Conservation (phyloP, 1,284 basidiomycete species). For the Tetrapyrgos nigripes region DNA sequence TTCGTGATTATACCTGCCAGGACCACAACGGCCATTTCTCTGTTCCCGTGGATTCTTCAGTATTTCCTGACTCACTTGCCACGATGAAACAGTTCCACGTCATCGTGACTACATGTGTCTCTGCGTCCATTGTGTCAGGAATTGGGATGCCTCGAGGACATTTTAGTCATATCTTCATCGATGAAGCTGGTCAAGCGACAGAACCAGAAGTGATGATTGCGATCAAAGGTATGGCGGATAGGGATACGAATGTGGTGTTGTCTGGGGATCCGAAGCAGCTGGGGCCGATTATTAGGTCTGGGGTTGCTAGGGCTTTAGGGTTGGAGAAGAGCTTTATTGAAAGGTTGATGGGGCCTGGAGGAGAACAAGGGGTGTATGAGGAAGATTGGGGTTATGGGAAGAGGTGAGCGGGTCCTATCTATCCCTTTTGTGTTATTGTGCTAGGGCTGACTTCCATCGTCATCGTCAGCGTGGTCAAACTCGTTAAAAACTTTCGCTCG, state of each 20-base stretch:
- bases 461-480: slow-evolving; percentile 49
- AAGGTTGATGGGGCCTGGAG: slow-evolving; percentile 64
- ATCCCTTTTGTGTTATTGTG: too few relatives aligned
- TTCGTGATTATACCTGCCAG: slow-evolving; percentile 49
- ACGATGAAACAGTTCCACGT: slow-evolving; percentile 55
- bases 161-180: slow-evolving; percentile 68
- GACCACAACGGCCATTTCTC: slow-evolving; percentile 50
- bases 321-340: slow-evolving; percentile 63
- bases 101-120: slow-evolving; percentile 67
- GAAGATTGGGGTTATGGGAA: slow-evolving; percentile 41
- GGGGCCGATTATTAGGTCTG: slow-evolving; percentile 64
- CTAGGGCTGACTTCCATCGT: not conserved
- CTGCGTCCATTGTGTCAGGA: slow-evolving; percentile 59
- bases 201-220: slow-evolving; percentile 66
- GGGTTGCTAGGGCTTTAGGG: slow-evolving; percentile 54
- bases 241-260: slow-evolving; percentile 58
- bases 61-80: too few relatives aligned
- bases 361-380: slow-evolving; percentile 51
- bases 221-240: slow-evolving; percentile 59
- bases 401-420: slow-evolving; percentile 48
- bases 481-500: slow-evolving; percentile 64
- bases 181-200: slow-evolving; percentile 71
- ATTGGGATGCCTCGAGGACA: slow-evolving; percentile 64
- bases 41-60: too few relatives aligned
- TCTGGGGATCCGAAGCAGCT: slow-evolving; percentile 70